Percentiles rank a stretch among this genome's conserved stretches.
Conservation (phyloP, 73 alveolate genomes). For the Loxodes magnus region DNA sequence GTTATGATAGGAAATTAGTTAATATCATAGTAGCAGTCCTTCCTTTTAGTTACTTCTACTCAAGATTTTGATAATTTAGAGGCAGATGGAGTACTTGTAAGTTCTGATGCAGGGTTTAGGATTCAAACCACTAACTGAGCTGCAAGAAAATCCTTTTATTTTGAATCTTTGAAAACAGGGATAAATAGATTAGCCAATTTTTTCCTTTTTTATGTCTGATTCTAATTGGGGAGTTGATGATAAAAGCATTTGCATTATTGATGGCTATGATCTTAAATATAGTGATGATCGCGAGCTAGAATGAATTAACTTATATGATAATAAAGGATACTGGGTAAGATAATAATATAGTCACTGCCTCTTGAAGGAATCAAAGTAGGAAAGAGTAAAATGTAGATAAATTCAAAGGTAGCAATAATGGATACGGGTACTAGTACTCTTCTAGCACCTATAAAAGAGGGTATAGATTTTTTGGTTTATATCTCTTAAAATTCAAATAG, state of each 20-base stretch:
- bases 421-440: constrained; percentile 9
- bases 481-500: too few relatives aligned
- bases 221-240: background rate
- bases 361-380: background rate
- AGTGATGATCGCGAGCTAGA: too few relatives aligned
- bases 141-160: background rate
- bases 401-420: background rate
- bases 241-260: background rate
- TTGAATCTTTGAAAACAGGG: background rate
- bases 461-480: too few relatives aligned
- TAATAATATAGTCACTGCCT: background rate
- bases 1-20: constrained; percentile 1
- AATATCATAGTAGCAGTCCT: background rate
- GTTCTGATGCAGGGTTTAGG: too few relatives aligned
- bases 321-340: constrained; percentile 5
- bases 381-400: background rate
- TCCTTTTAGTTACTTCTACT: background rate
- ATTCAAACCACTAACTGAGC: background rate
- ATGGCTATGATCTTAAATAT: background rate
- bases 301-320: background rate
- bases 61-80: background rate
- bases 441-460: constrained; percentile 2
- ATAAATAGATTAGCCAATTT: background rate
- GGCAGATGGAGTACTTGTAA: constrained; percentile 14
- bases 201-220: constrained; percentile 6